Evolutionary conservation across 1,284 basidiomycete species (phyloP), one percentile per base, ranked within the genome.

Genomic region (Pseudozyma thailandica): DNA sequence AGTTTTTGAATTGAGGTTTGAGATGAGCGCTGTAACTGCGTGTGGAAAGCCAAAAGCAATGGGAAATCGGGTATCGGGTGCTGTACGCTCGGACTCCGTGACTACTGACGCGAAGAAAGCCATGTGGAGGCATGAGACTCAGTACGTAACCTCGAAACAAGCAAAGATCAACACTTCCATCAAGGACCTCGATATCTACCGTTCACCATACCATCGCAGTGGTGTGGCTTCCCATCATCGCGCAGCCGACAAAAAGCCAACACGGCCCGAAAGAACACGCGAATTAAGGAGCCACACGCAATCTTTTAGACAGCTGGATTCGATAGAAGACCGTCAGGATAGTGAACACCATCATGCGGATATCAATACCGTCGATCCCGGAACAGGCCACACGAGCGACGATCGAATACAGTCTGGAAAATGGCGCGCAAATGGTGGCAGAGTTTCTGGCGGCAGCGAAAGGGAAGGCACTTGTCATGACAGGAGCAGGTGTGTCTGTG

Each of bases 361-460:
- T 82, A 57, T 78, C 76, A 23, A 82, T 82, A 49, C 81, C 81
- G 2, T 75, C 75, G 7, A 75, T 82, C 27, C 80, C 81, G 0
- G 52, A 71, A 30, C 58, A 60, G 30, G 57, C 72, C 16, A 48
- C 51, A 8, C 44, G 66, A 13, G 46, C 50, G 2, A 51, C 48
- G 2, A 69, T 72, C 23, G 69, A 75, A 16, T 63, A 63, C 30
- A 75, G 49, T 13, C 35, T 82, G 4, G 53, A 62, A 15, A 50
- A 63, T 35, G 77, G 74, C 2, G 50, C 74, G 4, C 54, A 72
- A 16, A 38, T 61, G 27, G 53, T 82, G 3, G 61, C 70, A 6
- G 54, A 57, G 12, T 63, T 80, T 30, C 69, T 82, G 5, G 31
- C 56, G 1, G 43, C 50, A 3, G 56, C 69, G 21, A 64, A 60